Base-by-base conservation (phyloP, 305 asterid genomes). In the Fraxinus ornus region DNA sequence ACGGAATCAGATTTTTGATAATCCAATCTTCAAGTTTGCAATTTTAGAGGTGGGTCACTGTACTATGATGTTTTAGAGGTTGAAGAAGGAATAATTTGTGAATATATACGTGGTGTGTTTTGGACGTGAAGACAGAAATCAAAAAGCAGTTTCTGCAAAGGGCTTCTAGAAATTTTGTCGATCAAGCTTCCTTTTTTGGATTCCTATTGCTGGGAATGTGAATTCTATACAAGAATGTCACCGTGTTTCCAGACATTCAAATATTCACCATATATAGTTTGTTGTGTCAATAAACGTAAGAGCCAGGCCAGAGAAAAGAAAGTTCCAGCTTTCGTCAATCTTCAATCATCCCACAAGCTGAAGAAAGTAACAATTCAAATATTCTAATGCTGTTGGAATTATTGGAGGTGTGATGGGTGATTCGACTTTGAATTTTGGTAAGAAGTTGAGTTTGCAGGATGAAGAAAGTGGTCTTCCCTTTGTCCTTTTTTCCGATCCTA, bases 401-500 rank as follows among this genome's bases (percentile, higher is more conserved):
- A 44, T 44, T 44, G n/a, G 52, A 44, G 52, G 52, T 41, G 52
- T 44, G 52, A 44, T 10, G 52, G 47, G 12, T 39, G 44, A 37
- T 37, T 37, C 12, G 44, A 37, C 44, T 37, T 39, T 8, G 12
- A 39, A 39, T 8, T 39, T 39, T 39, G 47, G 2, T 39, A 39
- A 39, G 47, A 8, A 39, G 2, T 7, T 37, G 44, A 37, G 2
- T 7, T 7, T 37, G 47, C 47, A 39, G 47, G 47, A 37, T 37
- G 44, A 37, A 37, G 44, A 37, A 35, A 35, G 41, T 37, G 82
- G 85, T 82, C 83, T 86, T 8, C 92, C 92, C 15, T 90, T 94
- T 80, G 82, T 90, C 84, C 87, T 91, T 7, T 91, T 91, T 88
- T 90, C 92, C 17, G 95, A 92, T 86, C 96, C 94, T 10, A 68